These are phyloP conservation scores for Epichloe uncinata DNA, from an alignment of 2,329 filamentous ascomycete species.

Conservation along the genomic window DNA sequence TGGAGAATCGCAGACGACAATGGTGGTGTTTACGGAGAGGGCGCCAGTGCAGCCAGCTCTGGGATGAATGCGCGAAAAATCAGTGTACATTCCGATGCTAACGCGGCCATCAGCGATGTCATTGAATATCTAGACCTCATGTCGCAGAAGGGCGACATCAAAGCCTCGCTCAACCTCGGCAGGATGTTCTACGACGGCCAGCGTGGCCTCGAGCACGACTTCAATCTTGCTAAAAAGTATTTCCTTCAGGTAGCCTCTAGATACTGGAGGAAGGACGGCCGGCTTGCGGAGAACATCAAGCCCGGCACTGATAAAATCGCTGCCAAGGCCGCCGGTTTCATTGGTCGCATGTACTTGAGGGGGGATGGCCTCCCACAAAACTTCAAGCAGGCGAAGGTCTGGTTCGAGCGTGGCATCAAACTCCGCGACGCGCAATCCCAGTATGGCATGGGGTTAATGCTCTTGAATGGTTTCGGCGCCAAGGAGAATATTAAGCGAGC, in stretches of 20 bases:
- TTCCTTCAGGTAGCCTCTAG: constrained; percentile 67
- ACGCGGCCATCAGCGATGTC: constrained; percentile 83
- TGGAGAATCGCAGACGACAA: constrained; percentile 82
- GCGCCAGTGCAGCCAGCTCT: constrained; percentile 79
- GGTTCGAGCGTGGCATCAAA: constrained; percentile 69
- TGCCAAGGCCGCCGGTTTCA: constrained; percentile 70
- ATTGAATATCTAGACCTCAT: constrained; percentile 87
- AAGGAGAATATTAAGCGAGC: constrained; percentile 57
- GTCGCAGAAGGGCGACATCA: constrained; percentile 79
- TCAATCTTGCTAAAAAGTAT: constrained; percentile 62
- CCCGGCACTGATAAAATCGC: constrained; percentile 64
- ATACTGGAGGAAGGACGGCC: constrained; percentile 74
- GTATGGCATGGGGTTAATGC: constrained; percentile 72
- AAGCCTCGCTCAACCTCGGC: constrained; percentile 74
- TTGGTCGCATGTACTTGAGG: constrained; percentile 85
- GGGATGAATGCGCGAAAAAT: constrained; percentile 68
- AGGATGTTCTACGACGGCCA: constrained; percentile 83
- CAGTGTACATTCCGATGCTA: constrained; percentile 61
- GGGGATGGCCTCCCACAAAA: constrained; percentile 70
- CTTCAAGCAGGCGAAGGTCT: constrained; percentile 60
- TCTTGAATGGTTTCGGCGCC: constrained; percentile 65
- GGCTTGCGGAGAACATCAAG: constrained; percentile 54
- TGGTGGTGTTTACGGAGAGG: constrained; percentile 89
- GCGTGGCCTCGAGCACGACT: constrained; percentile 58
- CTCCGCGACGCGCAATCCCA: constrained; percentile 74